These are phyloP conservation scores for Cephaloascus fragrans DNA, from an alignment of 805 yeast species.

Conservation along the genomic window DNA sequence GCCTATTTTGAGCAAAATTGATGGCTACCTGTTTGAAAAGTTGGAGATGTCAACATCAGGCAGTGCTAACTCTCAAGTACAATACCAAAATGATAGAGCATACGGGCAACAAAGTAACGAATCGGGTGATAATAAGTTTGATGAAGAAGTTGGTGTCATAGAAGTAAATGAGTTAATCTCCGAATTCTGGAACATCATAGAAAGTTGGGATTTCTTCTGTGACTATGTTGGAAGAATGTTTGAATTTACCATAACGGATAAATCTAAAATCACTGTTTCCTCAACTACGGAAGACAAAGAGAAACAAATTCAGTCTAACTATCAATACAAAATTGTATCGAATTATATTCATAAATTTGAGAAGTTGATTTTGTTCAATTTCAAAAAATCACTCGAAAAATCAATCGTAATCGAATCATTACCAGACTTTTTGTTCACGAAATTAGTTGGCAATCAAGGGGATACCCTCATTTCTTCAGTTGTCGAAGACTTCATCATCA, in stretches of 20 bases:
- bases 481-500: slow-evolving; percentile 74
- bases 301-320: slow-evolving; percentile 13
- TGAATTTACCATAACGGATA: slow-evolving; percentile 29
- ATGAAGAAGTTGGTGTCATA: slow-evolving; percentile 33
- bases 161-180: slow-evolving; percentile 56
- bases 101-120: slow-evolving; percentile 9
- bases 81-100: slow-evolving; percentile 6
- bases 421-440: slow-evolving; percentile 38
- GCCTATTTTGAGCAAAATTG: slow-evolving; percentile 13
- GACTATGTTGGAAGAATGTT: slow-evolving; percentile 65
- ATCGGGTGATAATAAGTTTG: slow-evolving; percentile 16
- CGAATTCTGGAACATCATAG: slow-evolving; percentile 70
- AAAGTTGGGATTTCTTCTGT: slow-evolving; percentile 77
- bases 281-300: not conserved
- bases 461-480: slow-evolving; percentile 68
- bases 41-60: not conserved
- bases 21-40: slow-evolving; percentile 4
- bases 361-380: slow-evolving; percentile 50
- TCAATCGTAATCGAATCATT: slow-evolving; percentile 73
- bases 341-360: slow-evolving; percentile 57
- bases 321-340: slow-evolving; percentile 42
- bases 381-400: slow-evolving; percentile 71
- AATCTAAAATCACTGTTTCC: not conserved
- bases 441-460: slow-evolving; percentile 5
- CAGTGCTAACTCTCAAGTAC: not conserved